A percentile compares a stretch with the other conserved stretches of the same genome.
These are phyloP conservation scores for Ministeria vibrans DNA, from an alignment of 78 protist genomes.

Conservation along the genomic window DNA sequence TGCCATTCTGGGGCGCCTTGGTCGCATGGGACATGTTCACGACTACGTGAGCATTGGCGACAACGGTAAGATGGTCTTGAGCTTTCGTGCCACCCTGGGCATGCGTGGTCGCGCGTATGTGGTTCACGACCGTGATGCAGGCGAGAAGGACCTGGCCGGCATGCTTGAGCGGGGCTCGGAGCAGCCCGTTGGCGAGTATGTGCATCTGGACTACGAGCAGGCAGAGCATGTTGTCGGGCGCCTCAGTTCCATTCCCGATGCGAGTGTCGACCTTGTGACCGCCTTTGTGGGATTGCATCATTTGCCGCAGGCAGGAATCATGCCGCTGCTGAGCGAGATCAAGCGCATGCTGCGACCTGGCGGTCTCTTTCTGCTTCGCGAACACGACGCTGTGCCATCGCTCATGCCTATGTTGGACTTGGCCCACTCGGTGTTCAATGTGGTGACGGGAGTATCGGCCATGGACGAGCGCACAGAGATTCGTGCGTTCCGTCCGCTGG, in stretches of 20 bases:
- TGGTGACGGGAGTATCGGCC: constrained; percentile 28
- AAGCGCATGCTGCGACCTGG: constrained; percentile 31
- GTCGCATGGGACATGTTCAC: constrained; percentile 19
- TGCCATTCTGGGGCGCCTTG: constrained; percentile 26
- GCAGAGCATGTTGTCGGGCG: neutral
- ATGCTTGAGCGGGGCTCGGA: constrained; percentile 6
- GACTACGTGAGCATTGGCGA: constrained; percentile 47
- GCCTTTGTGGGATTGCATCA: constrained; percentile 48
- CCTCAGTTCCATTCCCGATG: neutral
- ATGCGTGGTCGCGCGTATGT: constrained; percentile 20
- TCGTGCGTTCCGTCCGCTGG: constrained; percentile 38
- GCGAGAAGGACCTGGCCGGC: constrained; percentile 24
- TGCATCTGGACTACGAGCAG: constrained; percentile 28
- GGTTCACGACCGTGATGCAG: constrained; percentile 22
- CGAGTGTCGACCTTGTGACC: constrained; percentile 35
- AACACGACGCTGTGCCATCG: constrained; percentile 22
- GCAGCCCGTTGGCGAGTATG: neutral
- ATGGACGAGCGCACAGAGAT: constrained; percentile 7
- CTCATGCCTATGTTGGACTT: constrained; percentile 35
- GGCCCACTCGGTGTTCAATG: constrained; percentile 49
- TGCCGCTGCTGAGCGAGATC: constrained; percentile 16
- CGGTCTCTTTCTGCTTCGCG: constrained; percentile 43
- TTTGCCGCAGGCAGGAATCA: constrained; percentile 23
- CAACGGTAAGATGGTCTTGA: constrained; percentile 27
- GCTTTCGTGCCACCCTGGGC: constrained; percentile 11